A percentile compares a stretch with the other conserved stretches of the same genome.
Conservation (phyloP, 768 basidiomycete genomes). For the Suillus subluteus region DNA sequence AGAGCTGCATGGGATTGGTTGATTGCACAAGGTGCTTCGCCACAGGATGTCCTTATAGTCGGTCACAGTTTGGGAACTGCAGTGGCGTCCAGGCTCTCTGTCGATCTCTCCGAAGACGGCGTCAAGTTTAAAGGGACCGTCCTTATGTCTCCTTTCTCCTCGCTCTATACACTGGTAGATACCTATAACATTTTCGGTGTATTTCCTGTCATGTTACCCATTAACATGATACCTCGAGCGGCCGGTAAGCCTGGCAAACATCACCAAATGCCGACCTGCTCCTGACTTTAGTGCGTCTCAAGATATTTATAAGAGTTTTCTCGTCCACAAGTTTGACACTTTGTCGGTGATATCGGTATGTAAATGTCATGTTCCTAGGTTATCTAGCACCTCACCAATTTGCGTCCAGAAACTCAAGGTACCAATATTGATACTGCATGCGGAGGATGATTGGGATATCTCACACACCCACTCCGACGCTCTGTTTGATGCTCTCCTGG, state of each 20-base stretch:
- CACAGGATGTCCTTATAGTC: conserved; percentile 68
- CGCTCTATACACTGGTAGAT: conserved; percentile 60
- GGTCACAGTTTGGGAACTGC: conserved; percentile 93
- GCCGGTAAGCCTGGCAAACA: conserved; percentile 51
- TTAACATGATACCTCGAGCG: conserved; percentile 63
- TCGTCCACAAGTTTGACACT: conserved; percentile 66
- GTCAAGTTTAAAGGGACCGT: conserved; percentile 50
- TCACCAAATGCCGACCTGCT: background rate
- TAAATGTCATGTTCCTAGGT: conserved; percentile 5
- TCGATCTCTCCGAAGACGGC: conserved; percentile 49
- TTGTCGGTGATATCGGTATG: conserved; percentile 62
- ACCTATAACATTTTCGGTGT: conserved; percentile 69
- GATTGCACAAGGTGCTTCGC: conserved; percentile 54
- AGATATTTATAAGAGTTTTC: conserved; percentile 59
- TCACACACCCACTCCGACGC: conserved; percentile 67
- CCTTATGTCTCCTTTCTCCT: conserved; percentile 60
- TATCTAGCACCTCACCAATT: background rate
- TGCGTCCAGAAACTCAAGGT: conserved; percentile 60
- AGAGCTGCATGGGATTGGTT: conserved; percentile 84
- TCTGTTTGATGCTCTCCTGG: conserved; percentile 70
- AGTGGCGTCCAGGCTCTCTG: conserved; percentile 57
- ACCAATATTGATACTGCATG: conserved; percentile 74
- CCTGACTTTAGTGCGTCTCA: conserved; percentile 8
- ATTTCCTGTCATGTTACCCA: conserved; percentile 72
- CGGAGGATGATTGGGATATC: conserved; percentile 76